Conservation (phyloP, 257 asterid species). For the Solanum etuberosum region DNA sequence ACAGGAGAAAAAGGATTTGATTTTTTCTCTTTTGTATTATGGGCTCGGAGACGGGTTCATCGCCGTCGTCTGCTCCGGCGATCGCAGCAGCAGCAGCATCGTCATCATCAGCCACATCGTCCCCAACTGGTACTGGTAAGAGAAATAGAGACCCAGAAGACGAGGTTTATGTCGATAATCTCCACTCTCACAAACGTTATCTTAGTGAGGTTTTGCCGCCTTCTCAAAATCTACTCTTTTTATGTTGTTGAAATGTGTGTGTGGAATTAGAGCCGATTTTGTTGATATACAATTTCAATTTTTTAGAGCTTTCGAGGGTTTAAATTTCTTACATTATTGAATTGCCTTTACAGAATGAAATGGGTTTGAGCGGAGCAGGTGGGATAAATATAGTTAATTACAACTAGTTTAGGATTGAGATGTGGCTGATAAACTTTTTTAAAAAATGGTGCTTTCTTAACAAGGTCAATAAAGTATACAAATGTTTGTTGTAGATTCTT, state of each 20-base stretch:
- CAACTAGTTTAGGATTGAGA: neutral
- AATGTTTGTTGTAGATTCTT: neutral
- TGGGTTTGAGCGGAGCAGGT: neutral
- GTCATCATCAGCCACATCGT: conserved; percentile 22
- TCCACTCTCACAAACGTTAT: conserved; percentile 89
- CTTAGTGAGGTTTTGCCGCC: conserved; percentile 72
- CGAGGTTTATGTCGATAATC: conserved; percentile 87
- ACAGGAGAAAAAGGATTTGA: neutral
- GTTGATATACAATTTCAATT: neutral
- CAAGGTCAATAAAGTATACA: neutral
- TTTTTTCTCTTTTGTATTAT: neutral
- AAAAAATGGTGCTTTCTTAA: neutral
- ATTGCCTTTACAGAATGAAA: neutral
- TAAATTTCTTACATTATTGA: neutral
- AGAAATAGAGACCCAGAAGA: conserved; percentile 88
- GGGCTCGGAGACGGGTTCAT: conserved; percentile 38
- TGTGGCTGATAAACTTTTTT: neutral
- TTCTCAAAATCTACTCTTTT: neutral
- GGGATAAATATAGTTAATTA: neutral
- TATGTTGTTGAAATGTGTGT: neutral
- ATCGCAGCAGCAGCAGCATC: conserved; percentile 17
- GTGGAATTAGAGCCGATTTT: neutral
- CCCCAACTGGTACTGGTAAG: conserved; percentile 32
- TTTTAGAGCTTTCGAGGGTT: neutral
- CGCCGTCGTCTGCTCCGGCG: conserved; percentile 19